Base-by-base conservation (phyloP, 257 asterid genomes). In the Pogostemon cablin region DNA sequence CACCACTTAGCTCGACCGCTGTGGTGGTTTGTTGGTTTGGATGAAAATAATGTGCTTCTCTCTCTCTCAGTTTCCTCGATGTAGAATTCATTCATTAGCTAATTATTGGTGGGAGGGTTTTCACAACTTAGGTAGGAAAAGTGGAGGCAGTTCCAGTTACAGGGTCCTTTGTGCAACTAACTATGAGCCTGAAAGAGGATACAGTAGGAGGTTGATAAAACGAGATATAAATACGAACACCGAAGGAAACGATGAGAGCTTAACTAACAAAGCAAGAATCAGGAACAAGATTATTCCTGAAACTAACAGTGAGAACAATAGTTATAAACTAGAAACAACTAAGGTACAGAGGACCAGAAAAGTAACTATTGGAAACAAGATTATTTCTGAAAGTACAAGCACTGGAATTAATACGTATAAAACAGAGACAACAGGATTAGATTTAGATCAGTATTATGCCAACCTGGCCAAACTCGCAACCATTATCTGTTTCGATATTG, bases 21-120 rank as follows among this genome's bases (percentile, higher is more conserved):
- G 60, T 49, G 68, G 76, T 52, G 39, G 52, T 53, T 71, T 71
- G 69, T 80, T 72, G 62, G 42, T 72, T 80, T 81, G 81, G 81
- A 87, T 87, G 90, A 86, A 79, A 80, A 85, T 92, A 57, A 90
- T 93, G 98, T 88, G 97, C 73, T 86, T 85, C 89, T 85, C 96
- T 60, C 84, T 87, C 54, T 68, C 83, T 71, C 96, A 85, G 69
- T 65, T 85, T 60, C 95, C 98, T 7, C 76, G 92, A 71, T 85
- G 81, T 87, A 76, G 81, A 80, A 64, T 86, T 81, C 84, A 81
- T 64, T 70, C 79, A 35, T 78, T 87, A 61, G 86, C 87, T 68
- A 90, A 79, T 85, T 85, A 84, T 48, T 89, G 89, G 86, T 81
- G 82, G 84, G 90, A 78, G 63, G 69, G 81, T 65, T 65, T 87